A percentile compares a stretch with the other conserved stretches of the same genome.
Evolutionary conservation across 495 filamentous ascomycete genomes (phyloP).

Genomic region (Xylaria telfairii): DNA sequence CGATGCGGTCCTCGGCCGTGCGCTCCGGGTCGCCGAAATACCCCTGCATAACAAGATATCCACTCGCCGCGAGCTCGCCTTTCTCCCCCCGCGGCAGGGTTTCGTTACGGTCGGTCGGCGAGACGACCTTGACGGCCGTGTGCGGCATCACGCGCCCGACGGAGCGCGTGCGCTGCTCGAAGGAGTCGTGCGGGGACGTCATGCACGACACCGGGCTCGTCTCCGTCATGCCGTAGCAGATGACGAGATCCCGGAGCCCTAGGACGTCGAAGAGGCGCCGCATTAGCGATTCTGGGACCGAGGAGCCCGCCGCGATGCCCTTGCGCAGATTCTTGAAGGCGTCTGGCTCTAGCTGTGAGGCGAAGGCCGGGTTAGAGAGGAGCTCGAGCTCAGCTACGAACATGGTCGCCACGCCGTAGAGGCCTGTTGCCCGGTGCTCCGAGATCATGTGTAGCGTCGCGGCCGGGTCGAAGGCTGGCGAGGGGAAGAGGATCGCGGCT

Average conservation of each 20-base stretch:
- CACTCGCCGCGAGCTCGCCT: slow-evolving; percentile 84
- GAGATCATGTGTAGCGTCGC: slow-evolving; percentile 74
- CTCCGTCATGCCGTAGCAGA: slow-evolving; percentile 99
- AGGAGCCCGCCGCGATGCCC: slow-evolving; percentile 90
- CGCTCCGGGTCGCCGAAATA: slow-evolving; percentile 79
- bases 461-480: slow-evolving; percentile 83
- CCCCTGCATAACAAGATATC: slow-evolving; percentile 88
- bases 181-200: slow-evolving; percentile 83
- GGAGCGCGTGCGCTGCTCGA: slow-evolving; percentile 76
- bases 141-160: slow-evolving; percentile 85
- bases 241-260: slow-evolving; percentile 84
- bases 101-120: slow-evolving; percentile 58
- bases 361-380: slow-evolving; percentile 58
- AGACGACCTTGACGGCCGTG: slow-evolving; percentile 77
- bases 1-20: slow-evolving; percentile 74
- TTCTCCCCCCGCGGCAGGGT: slow-evolving; percentile 68
- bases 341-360: slow-evolving; percentile 34
- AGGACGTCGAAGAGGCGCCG: slow-evolving; percentile 73
- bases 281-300: slow-evolving; percentile 86
- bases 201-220: slow-evolving; percentile 90
- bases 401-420: slow-evolving; percentile 97
- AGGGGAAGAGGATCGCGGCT: slow-evolving; percentile 81
- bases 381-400: slow-evolving; percentile 86
- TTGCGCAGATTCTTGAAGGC: slow-evolving; percentile 76
- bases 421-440: slow-evolving; percentile 78